Evolutionary conservation across 169 alveolate genomes (phyloP).

Genomic region (Plasmodium chabaudi): DNA sequence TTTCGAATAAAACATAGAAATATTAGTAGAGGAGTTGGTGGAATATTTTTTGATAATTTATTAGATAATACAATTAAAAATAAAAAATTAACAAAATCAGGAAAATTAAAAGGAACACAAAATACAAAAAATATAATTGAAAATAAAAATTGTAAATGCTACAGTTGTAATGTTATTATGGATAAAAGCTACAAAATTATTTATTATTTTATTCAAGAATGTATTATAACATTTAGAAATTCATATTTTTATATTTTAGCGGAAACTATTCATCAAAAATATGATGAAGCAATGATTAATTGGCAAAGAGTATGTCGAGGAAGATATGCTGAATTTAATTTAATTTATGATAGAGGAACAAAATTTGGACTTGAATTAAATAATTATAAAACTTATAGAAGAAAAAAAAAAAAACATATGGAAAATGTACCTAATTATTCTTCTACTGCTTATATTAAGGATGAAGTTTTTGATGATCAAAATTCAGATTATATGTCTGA

Average conservation of each 20-base stretch:
- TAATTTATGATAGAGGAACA: slow-evolving; percentile 91
- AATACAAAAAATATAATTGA: not conserved
- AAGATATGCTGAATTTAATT: slow-evolving; percentile 90
- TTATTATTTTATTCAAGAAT: slow-evolving; percentile 64
- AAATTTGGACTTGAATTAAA: slow-evolving; percentile 87
- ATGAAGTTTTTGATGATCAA: slow-evolving; percentile 71
- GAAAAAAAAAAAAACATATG: slow-evolving; percentile 28
- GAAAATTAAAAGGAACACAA: not conserved
- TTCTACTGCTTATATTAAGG: slow-evolving; percentile 36
- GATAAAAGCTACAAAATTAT: slow-evolving; percentile 68
- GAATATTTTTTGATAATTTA: slow-evolving; percentile 92
- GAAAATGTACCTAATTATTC: slow-evolving; percentile 30
- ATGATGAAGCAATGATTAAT: slow-evolving; percentile 83
- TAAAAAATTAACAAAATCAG: slow-evolving; percentile 10
- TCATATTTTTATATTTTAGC: slow-evolving; percentile 85
- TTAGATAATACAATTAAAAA: slow-evolving; percentile 63
- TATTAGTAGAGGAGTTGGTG: slow-evolving; percentile 92
- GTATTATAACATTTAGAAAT: slow-evolving; percentile 51
- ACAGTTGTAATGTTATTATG: slow-evolving; percentile 66
- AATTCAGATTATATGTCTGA: slow-evolving; percentile 64
- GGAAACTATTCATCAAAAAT: slow-evolving; percentile 81
- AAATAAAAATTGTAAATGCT: slow-evolving; percentile 36
- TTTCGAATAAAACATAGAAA: slow-evolving; percentile 86
- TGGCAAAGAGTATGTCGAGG: slow-evolving; percentile 92
- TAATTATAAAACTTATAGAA: slow-evolving; percentile 58